Conservation (phyloP, 2,329 filamentous ascomycete genomes). For the Alternaria angustiovoidea region DNA sequence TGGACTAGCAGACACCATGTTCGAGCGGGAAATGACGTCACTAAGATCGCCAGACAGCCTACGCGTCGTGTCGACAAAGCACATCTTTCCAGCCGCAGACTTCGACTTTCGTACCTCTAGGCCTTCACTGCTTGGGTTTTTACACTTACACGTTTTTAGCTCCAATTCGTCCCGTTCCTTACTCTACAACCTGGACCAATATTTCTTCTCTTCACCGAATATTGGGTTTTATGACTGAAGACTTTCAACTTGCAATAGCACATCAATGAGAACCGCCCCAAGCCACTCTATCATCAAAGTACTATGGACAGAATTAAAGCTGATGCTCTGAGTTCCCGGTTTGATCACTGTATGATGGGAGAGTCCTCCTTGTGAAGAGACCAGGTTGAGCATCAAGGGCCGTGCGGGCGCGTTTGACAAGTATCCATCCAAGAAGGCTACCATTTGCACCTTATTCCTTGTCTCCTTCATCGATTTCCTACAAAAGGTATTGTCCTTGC, state of each 20-base stretch:
- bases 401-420: background rate
- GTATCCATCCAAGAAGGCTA: background rate
- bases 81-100: background rate
- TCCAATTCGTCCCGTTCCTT: background rate
- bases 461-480: background rate
- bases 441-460: background rate
- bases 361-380: background rate
- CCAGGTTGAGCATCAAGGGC: background rate
- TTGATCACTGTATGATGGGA: background rate
- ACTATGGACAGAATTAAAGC: background rate
- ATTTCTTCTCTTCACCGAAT: background rate
- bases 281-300: background rate
- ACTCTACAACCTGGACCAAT: background rate
- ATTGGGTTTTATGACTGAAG: background rate
- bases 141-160: background rate
- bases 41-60: background rate
- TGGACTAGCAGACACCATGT: background rate
- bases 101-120: background rate
- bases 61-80: background rate
- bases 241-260: background rate
- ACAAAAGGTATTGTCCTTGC: rapidly evolving
- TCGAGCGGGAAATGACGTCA: background rate
- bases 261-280: background rate
- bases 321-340: background rate
- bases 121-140: background rate